These are phyloP conservation scores for Fraxinus baroniana DNA, from an alignment of 305 asterid genomes.

Conservation along the genomic window DNA sequence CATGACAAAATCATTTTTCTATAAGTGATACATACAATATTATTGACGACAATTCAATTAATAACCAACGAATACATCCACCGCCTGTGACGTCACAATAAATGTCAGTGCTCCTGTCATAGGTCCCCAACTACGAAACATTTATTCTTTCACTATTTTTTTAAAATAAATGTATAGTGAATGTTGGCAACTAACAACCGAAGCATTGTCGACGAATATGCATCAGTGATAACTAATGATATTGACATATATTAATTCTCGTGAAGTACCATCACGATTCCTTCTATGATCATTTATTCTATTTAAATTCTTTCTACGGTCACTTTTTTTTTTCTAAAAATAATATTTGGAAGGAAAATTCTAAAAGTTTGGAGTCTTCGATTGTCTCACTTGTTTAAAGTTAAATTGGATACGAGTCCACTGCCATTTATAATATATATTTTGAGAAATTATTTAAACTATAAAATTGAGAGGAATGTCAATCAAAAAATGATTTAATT, in stretches of 20 bases:
- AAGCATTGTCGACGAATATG: background rate
- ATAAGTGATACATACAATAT: too few species aligned
- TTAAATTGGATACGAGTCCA: background rate
- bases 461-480: too few species aligned
- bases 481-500: too few species aligned
- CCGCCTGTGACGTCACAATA: background rate
- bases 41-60: too few species aligned
- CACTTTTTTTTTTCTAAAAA: too few species aligned
- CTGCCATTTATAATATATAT: too few species aligned
- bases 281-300: background rate
- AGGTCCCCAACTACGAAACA: background rate
- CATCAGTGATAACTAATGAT: background rate
- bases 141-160: background rate
- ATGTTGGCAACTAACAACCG: background rate
- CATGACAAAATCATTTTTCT: too few species aligned
- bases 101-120: background rate
- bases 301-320: background rate
- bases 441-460: background rate
- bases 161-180: background rate
- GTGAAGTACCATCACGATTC: background rate
- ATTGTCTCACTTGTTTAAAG: background rate
- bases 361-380: background rate
- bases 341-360: background rate
- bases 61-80: background rate
- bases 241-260: too few species aligned